Conservation (phyloP, 2,329 filamentous ascomycete genomes). For the Sarocladium brachiariae region DNA sequence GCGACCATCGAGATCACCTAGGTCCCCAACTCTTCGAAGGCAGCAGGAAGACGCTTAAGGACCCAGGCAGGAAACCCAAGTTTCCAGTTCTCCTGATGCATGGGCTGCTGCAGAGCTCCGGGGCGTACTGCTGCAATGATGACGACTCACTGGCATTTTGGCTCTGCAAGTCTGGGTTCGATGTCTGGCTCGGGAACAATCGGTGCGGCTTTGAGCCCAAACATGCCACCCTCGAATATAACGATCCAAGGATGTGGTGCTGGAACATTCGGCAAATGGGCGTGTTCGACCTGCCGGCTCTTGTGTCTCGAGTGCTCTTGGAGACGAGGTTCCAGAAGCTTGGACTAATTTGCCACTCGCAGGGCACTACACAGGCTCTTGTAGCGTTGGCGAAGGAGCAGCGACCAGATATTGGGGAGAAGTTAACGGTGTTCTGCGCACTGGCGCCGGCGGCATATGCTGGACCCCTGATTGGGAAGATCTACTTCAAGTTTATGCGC, state of each 20-base stretch:
- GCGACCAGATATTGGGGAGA: constrained; percentile 73
- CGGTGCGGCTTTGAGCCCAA: constrained; percentile 77
- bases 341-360: constrained; percentile 78
- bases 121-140: constrained; percentile 85
- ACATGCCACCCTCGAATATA: constrained; percentile 62
- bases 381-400: constrained; percentile 87
- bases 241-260: constrained; percentile 88
- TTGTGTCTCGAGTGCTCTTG: constrained; percentile 69
- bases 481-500: constrained; percentile 89
- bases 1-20: constrained; percentile 41
- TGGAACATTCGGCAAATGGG: constrained; percentile 97
- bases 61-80: constrained; percentile 45
- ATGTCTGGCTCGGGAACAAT: constrained; percentile 95
- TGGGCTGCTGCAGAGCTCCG: constrained; percentile 79
- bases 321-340: constrained; percentile 81
- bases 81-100: constrained; percentile 86
- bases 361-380: constrained; percentile 84
- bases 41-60: constrained; percentile 31
- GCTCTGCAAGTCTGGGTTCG: constrained; percentile 84
- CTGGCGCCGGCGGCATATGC: constrained; percentile 88
- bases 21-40: constrained; percentile 56
- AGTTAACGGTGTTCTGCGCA: constrained; percentile 83
- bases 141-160: constrained; percentile 87
- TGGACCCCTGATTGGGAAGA: constrained; percentile 75
- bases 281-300: constrained; percentile 75